phyloP scores from a whole-genome alignment of 352 stramenopile genomes.

The Globisporangium cylindrosporum region DNA sequence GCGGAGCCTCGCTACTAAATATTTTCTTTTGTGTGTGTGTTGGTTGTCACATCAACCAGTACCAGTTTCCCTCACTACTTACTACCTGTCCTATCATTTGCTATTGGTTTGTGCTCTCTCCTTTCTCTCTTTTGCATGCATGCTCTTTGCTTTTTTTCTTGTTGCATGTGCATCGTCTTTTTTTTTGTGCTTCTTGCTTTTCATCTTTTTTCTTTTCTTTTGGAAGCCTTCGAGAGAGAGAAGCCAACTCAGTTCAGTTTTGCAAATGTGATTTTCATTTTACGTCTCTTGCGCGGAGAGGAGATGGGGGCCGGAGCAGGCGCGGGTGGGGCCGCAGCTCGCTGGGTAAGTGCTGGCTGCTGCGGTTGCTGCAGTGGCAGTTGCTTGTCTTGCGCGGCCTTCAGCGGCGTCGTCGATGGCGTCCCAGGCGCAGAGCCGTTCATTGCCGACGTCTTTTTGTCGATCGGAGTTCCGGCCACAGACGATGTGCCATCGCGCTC shows the following conservation, averaged over 20 bases:
- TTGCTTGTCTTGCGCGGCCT: slow-evolving; percentile 18
- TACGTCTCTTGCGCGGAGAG: slow-evolving; percentile 85
- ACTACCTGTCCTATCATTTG: background rate
- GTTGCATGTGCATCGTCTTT: slow-evolving; percentile 14
- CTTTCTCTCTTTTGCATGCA: slow-evolving; percentile 12
- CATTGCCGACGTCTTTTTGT: slow-evolving; percentile 19
- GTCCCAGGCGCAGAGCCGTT: slow-evolving; percentile 17
- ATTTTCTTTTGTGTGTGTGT: slow-evolving; percentile 21
- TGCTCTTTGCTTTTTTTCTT: slow-evolving; percentile 11
- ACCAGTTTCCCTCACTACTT: background rate
- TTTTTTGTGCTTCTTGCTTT: slow-evolving; percentile 18
- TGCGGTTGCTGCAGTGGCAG: slow-evolving; percentile 16
- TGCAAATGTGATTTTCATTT: slow-evolving; percentile 92
- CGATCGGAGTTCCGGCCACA: slow-evolving; percentile 19
- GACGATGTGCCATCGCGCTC: slow-evolving; percentile 29
- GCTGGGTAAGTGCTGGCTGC: slow-evolving; percentile 8
- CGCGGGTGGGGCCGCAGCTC: slow-evolving; percentile 32
- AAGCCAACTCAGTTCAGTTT: slow-evolving; percentile 74
- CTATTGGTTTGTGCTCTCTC: slow-evolving; percentile 1
- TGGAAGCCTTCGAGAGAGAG: slow-evolving; percentile 14
- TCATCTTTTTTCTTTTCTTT: slow-evolving; percentile 15
- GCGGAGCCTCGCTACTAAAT: slow-evolving; percentile 21
- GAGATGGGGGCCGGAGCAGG: slow-evolving; percentile 41
- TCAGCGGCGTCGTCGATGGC: slow-evolving; percentile 25
- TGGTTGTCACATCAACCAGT: background rate